Percentiles rank a stretch among this genome's conserved stretches.
These are phyloP conservation scores for Amanita molliuscula DNA, from an alignment of 768 basidiomycete species.

Conservation along the genomic window DNA sequence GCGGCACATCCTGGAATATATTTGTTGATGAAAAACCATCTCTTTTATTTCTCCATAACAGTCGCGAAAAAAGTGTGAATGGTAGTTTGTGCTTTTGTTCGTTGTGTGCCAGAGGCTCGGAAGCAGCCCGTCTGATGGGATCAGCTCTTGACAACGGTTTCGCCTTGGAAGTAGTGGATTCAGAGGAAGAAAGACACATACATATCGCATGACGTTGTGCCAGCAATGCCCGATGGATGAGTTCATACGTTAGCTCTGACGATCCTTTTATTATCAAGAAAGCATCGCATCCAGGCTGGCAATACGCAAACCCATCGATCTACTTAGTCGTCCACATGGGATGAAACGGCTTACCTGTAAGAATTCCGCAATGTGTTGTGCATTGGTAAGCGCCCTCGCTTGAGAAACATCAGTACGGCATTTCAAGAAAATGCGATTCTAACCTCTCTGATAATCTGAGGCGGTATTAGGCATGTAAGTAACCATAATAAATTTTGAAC, in stretches of 20 bases:
- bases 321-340: neutral
- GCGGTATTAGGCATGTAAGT: neutral
- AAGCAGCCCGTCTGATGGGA: neutral
- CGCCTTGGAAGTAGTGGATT: neutral
- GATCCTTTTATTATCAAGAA: neutral
- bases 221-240: neutral
- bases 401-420: neutral
- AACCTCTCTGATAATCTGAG: neutral
- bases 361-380: neutral
- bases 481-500: neutral
- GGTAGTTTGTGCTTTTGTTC: neutral
- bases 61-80: neutral
- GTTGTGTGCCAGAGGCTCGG: neutral
- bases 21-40: neutral
- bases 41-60: neutral
- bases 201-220: neutral
- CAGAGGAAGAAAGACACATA: neutral
- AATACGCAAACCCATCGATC: neutral
- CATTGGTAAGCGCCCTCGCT: conserved; percentile 2
- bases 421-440: neutral
- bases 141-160: neutral
- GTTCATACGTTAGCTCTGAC: neutral
- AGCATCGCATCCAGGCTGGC: neutral
- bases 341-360: neutral
- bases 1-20: neutral